Percentiles rank a stretch among this genome's conserved stretches.
phyloP scores from a whole-genome alignment of 176 grass and related monocot species.

The Zoysia pacifica region DNA sequence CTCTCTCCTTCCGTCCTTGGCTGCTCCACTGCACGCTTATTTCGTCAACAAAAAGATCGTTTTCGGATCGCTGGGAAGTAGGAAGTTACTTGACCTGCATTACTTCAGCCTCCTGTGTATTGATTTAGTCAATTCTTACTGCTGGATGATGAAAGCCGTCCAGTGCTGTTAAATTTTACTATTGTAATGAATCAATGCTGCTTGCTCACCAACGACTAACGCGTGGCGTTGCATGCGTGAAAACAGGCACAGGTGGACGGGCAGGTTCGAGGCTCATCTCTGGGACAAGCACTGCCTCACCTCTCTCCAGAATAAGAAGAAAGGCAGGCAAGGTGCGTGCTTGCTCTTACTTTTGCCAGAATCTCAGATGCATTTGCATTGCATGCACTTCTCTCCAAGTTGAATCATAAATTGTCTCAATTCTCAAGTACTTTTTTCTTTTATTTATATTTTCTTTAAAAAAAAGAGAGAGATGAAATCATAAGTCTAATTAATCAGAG shows the following conservation, averaged over 20 bases:
- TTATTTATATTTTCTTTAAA: neutral
- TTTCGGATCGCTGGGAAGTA: constrained; percentile 38
- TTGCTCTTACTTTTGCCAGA: too few relatives aligned
- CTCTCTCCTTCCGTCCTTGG: neutral
- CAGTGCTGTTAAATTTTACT: neutral
- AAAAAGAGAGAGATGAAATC: neutral
- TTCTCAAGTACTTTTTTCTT: too few relatives aligned
- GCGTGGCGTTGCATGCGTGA: constrained; percentile 39
- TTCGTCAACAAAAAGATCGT: neutral
- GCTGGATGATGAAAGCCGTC: neutral
- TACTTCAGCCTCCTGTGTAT: neutral
- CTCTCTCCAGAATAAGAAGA: constrained; percentile 83
- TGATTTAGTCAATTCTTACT: neutral
- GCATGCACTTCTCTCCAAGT: too few relatives aligned
- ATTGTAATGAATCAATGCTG: neutral
- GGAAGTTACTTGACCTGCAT: constrained; percentile 44
- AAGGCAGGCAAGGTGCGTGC: constrained; percentile 80
- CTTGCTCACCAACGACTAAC: constrained; percentile 23
- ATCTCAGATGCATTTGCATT: neutral
- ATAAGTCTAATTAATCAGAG: constrained; percentile 28
- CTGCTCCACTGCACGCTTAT: neutral
- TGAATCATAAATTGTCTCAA: neutral
- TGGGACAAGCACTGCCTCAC: constrained; percentile 95
- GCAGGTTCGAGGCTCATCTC: constrained; percentile 90
- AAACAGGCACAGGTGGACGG: constrained; percentile 86